phyloP scores from a whole-genome alignment of 345 rosid species.

The Citrus medica region DNA sequence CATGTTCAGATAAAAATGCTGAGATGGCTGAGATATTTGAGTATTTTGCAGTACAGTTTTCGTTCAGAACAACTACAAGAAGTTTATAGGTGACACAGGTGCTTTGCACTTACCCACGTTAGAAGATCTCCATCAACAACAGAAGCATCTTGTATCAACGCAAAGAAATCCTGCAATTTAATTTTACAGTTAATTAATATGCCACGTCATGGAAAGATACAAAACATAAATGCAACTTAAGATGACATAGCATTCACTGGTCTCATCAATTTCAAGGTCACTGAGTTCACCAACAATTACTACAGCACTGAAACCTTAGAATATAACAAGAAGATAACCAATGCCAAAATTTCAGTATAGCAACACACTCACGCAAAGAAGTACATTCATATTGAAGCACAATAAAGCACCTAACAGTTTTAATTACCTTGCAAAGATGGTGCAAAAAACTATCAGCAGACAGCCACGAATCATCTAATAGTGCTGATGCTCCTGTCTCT shows the following conservation, averaged over 20 bases:
- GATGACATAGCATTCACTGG: neutral
- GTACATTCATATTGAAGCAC: neutral
- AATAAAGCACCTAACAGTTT: neutral
- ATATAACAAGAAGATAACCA: neutral
- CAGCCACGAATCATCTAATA: conserved; percentile 83
- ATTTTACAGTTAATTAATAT: conserved; percentile 6
- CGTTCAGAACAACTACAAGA: neutral
- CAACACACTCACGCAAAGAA: conserved; percentile 3
- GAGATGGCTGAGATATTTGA: neutral
- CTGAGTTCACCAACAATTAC: neutral
- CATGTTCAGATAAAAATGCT: neutral
- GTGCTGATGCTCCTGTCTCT: conserved; percentile 47
- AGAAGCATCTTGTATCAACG: conserved; percentile 58
- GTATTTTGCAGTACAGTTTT: neutral
- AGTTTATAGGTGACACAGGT: neutral
- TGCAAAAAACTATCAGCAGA: conserved; percentile 81
- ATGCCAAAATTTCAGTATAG: neutral
- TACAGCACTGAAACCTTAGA: neutral
- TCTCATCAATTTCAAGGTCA: neutral
- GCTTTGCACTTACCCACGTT: conserved; percentile 57
- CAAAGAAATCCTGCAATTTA: conserved; percentile 71
- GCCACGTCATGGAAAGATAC: neutral
- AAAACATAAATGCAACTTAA: neutral
- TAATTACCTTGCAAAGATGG: conserved; percentile 67
- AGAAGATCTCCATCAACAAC: conserved; percentile 91